A percentile compares a stretch with the other conserved stretches of the same genome.
phyloP scores from a whole-genome alignment of 805 yeast species.

The Saccharomycopsis sp. region DNA sequence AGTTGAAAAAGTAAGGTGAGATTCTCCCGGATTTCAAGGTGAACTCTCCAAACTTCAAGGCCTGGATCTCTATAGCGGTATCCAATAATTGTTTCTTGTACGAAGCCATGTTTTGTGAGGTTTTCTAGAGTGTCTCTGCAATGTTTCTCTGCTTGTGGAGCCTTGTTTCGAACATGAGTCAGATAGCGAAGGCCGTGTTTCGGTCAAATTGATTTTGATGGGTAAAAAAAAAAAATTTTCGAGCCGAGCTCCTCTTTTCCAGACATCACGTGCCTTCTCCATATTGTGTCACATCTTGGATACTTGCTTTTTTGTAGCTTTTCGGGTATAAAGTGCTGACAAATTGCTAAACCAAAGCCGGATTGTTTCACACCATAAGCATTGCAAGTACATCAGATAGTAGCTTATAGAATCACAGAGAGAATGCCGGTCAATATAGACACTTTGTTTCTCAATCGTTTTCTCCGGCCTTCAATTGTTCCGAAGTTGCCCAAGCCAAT shows the following conservation, averaged over 20 bases:
- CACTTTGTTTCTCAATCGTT: neutral
- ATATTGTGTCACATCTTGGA: neutral
- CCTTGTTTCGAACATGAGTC: too few relatives aligned
- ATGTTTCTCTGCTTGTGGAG: too few relatives aligned
- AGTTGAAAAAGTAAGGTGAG: conserved; percentile 95
- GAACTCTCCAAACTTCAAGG: conserved; percentile 82
- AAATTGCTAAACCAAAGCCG: too few relatives aligned
- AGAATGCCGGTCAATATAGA: neutral
- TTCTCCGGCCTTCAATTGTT: conserved; percentile 22
- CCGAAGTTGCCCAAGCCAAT: conserved; percentile 32
- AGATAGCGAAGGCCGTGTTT: too few relatives aligned
- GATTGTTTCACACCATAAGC: too few relatives aligned
- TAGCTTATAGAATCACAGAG: too few relatives aligned
- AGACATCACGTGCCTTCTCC: neutral
- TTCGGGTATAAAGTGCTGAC: too few relatives aligned
- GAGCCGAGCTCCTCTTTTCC: neutral
- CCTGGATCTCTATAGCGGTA: conserved; percentile 73
- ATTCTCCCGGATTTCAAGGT: conserved; percentile 86
- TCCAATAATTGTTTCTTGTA: conserved; percentile 68
- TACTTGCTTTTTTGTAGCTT: too few relatives aligned
- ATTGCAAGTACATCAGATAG: too few relatives aligned
- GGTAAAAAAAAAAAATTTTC: neutral
- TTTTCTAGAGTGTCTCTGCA: too few relatives aligned
- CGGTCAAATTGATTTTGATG: too few relatives aligned
- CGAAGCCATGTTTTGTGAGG: conserved; percentile 31